These are phyloP conservation scores for Vitis cinerea DNA, from an alignment of 164 flowering plant species.

Conservation along the genomic window DNA sequence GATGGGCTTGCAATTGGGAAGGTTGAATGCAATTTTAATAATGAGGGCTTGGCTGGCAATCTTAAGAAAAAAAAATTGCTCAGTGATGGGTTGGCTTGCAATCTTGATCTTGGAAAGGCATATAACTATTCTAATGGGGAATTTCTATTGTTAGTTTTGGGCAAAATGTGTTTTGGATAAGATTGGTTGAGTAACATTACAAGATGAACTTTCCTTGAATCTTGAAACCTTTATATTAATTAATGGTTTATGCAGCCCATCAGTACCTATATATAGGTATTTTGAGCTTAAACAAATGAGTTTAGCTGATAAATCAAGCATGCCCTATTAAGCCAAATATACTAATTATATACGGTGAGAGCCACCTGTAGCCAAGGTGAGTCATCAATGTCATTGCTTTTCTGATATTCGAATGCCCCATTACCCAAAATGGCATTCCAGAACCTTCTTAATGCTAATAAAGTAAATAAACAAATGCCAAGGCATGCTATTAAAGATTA, in stretches of 20 bases:
- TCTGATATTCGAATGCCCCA: slow-evolving; percentile 6
- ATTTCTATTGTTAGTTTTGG: no score
- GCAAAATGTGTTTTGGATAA: no score
- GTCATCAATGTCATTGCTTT: slow-evolving; percentile 5
- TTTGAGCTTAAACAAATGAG: background rate
- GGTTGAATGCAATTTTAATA: no score
- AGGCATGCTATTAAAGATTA: slow-evolving; percentile 19
- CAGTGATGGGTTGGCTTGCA: no score
- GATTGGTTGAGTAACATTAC: no score
- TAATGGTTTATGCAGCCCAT: slow-evolving; percentile 10
- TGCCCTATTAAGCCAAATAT: slow-evolving; percentile 13
- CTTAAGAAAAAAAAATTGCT: no score
- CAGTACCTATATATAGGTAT: slow-evolving; percentile 30
- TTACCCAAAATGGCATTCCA: slow-evolving; percentile 20
- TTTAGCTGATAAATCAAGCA: slow-evolving; percentile 7
- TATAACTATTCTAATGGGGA: no score
- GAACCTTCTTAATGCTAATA: slow-evolving; percentile 17
- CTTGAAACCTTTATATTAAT: no score
- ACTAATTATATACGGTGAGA: background rate
- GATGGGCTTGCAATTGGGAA: no score
- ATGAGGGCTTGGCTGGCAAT: no score
- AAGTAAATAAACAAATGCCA: slow-evolving; percentile 11
- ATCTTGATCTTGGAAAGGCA: no score
- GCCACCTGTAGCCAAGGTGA: slow-evolving; percentile 13
- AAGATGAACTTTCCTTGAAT: no score